phyloP scores from a whole-genome alignment of 148 eudicot species.

The Arctostaphylos glauca region DNA sequence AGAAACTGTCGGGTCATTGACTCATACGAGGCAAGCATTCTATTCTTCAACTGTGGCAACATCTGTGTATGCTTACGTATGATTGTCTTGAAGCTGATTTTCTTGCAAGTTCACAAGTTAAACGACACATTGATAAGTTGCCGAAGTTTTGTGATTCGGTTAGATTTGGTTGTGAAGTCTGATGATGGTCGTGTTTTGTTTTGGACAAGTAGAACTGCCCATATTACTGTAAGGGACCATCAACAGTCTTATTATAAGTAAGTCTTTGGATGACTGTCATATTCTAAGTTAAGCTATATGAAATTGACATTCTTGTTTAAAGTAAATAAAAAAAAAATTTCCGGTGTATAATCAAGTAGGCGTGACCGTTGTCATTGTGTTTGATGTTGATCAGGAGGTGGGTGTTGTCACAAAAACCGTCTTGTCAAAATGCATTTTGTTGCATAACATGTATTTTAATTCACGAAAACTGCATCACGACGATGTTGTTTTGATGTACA shows the following conservation, averaged over 20 bases:
- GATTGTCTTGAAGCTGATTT: background rate
- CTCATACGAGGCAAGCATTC: no score
- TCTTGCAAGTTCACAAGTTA: background rate
- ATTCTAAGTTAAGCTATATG: background rate
- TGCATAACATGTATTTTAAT: background rate
- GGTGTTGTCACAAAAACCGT: no score
- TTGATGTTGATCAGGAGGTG: background rate
- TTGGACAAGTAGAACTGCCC: background rate
- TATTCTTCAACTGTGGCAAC: no score
- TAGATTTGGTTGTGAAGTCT: background rate
- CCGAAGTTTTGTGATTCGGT: background rate
- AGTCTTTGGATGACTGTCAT: background rate
- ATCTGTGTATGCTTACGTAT: no score
- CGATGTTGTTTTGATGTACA: background rate
- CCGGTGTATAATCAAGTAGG: background rate
- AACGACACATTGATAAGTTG: background rate
- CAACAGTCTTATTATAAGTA: background rate
- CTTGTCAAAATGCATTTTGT: background rate
- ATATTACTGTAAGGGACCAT: background rate
- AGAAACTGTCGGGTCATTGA: no score
- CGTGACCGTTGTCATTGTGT: background rate
- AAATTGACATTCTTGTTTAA: no score
- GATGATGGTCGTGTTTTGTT: background rate
- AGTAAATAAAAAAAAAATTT: no score
- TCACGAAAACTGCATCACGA: background rate